These are phyloP conservation scores for Hordeum pubiflorum DNA, from an alignment of 202 grass and related monocot genomes.

Conservation along the genomic window DNA sequence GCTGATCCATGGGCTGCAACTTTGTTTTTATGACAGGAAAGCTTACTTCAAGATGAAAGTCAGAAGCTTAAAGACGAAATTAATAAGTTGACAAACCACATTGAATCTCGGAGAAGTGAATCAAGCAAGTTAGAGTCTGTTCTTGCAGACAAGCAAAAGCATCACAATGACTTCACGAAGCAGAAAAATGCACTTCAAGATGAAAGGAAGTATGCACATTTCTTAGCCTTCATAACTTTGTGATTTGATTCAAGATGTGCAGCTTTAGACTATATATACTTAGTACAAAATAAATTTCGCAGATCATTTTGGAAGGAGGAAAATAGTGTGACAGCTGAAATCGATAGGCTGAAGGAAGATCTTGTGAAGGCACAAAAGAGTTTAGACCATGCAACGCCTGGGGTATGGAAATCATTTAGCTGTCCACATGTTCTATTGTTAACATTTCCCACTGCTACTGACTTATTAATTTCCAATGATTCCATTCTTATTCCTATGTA, in stretches of 20 bases:
- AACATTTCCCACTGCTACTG: constrained; percentile 7
- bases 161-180: constrained; percentile 54
- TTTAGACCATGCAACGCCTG: constrained; percentile 81
- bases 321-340: constrained; percentile 68
- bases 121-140: constrained; percentile 46
- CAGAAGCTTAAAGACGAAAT: constrained; percentile 83
- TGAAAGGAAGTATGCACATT: constrained; percentile 76
- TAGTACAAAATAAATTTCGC: constrained; percentile 27
- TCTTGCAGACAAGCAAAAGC: constrained; percentile 51
- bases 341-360: constrained; percentile 59
- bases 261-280: constrained; percentile 25
- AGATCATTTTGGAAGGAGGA: constrained; percentile 94
- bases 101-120: constrained; percentile 63
- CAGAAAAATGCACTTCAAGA: constrained; percentile 91
- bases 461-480: neutral
- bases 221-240: constrained; percentile 4
- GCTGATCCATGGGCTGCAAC: neutral
- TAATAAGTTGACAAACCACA: constrained; percentile 45
- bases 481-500: neutral
- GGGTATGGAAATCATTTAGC: constrained; percentile 47
- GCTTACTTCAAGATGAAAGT: constrained; percentile 86
- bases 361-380: constrained; percentile 87
- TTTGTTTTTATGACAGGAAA: constrained; percentile 48
- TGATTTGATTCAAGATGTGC: constrained; percentile 10
- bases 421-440: constrained; percentile 14